Conservation (phyloP, 257 asterid species). For the Prunella vulgaris region DNA sequence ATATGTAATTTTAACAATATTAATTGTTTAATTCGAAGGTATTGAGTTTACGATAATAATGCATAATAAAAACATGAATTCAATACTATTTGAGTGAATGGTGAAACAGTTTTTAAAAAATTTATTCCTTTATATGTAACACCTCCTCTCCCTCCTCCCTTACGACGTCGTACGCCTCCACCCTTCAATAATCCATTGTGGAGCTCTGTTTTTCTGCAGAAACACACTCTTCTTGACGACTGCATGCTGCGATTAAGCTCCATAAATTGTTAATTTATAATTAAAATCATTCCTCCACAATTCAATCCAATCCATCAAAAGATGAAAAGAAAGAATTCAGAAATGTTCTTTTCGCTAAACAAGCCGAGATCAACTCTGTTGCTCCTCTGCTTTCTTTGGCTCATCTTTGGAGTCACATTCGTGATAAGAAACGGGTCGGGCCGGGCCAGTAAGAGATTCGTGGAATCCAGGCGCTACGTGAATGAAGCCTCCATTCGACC, state of each 20-base stretch:
- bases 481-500: constrained; percentile 48
- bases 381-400: constrained; percentile 39
- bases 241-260: neutral
- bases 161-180: too few relatives aligned
- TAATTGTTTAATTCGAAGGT: too few relatives aligned
- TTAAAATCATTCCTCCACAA: neutral
- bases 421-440: constrained; percentile 49
- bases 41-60: too few relatives aligned
- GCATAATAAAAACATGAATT: too few relatives aligned
- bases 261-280: too few relatives aligned
- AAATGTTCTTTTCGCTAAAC: constrained; percentile 39
- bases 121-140: too few relatives aligned
- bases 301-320: neutral
- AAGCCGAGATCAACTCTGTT: constrained; percentile 52
- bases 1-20: too few relatives aligned
- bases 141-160: too few relatives aligned
- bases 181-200: too few relatives aligned
- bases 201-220: too few relatives aligned
- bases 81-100: too few relatives aligned
- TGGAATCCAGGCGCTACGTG: constrained; percentile 37
- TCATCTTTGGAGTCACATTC: constrained; percentile 61
- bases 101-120: too few relatives aligned
- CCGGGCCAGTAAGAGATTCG: constrained; percentile 30
- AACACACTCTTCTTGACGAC: neutral
- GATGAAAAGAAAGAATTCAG: constrained; percentile 55